Conservation (phyloP, 192 early-diverging fungal species). For the Bifiguratus adelaidae region DNA sequence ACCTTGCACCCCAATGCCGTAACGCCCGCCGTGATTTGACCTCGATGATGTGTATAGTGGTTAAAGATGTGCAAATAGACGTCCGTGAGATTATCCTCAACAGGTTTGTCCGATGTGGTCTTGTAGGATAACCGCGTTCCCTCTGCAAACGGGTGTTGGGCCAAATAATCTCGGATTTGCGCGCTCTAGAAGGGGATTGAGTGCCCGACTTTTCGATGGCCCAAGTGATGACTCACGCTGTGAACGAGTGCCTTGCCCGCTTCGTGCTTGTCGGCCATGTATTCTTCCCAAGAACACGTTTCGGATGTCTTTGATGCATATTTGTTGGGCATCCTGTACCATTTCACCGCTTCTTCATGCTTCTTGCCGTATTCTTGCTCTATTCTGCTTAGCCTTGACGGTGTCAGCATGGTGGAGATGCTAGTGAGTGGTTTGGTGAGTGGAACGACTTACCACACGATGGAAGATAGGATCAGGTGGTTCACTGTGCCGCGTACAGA, state of each 20-base stretch:
- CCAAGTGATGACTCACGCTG: too few relatives aligned
- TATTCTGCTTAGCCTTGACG: too few relatives aligned
- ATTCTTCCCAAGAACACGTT: neutral
- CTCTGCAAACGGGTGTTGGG: too few relatives aligned
- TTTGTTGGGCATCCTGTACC: neutral
- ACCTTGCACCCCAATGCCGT: constrained; percentile 1
- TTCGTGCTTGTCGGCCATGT: neutral
- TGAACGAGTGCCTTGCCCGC: too few relatives aligned
- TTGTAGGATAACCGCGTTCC: too few relatives aligned
- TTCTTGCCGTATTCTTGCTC: too few relatives aligned
- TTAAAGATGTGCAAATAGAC: constrained; percentile 3
- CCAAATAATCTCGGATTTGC: too few relatives aligned
- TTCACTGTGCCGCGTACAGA: constrained; percentile 21
- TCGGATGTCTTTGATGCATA: neutral
- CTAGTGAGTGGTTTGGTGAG: too few relatives aligned
- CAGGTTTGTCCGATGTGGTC: too few relatives aligned
- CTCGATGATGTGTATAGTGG: constrained; percentile 6
- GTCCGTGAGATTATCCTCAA: neutral
- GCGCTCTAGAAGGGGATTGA: too few relatives aligned
- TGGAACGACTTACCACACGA: constrained; percentile 10
- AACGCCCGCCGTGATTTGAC: constrained; percentile 3
- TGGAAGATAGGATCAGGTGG: constrained; percentile 7
- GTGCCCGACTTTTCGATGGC: too few relatives aligned
- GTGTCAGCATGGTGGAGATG: too few relatives aligned
- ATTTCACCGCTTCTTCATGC: neutral